Conservation (phyloP, 192 early-diverging fungal species). For the Funneliformis mosseae region DNA sequence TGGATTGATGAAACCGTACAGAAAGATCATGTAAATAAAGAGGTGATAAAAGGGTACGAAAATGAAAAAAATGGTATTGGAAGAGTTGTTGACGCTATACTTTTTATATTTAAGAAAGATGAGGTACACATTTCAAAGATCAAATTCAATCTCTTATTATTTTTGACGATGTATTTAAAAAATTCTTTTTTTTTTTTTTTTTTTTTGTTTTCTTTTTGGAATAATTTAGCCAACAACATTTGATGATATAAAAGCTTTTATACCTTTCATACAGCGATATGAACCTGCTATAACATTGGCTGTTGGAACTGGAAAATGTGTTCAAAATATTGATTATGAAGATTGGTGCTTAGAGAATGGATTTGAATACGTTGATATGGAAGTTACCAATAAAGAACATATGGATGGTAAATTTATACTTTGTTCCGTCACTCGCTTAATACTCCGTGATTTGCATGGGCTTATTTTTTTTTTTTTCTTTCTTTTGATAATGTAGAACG, state of each 20-base stretch:
- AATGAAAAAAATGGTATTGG: conserved; percentile 47
- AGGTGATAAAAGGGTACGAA: conserved; percentile 41
- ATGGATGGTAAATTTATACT: neutral
- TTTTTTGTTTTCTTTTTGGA: too few species aligned
- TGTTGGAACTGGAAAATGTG: conserved; percentile 43
- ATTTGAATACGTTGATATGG: conserved; percentile 66
- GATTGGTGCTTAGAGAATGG: conserved; percentile 65
- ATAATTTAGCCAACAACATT: conserved; percentile 56
- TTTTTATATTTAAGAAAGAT: conserved; percentile 64
- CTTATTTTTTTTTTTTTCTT: neutral
- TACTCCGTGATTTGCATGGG: neutral
- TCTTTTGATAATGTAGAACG: conserved; percentile 38
- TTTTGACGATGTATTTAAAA: neutral
- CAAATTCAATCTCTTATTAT: neutral
- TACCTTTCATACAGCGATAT: conserved; percentile 52
- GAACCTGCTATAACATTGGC: conserved; percentile 60
- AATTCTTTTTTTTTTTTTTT: neutral
- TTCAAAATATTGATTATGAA: conserved; percentile 37
- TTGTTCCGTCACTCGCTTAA: too few species aligned
- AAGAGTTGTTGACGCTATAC: conserved; percentile 59
- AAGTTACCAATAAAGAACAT: conserved; percentile 36
- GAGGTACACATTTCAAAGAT: conserved; percentile 39
- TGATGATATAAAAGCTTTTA: conserved; percentile 54
- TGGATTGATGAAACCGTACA: conserved; percentile 62
- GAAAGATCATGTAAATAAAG: conserved; percentile 34